Evolutionary conservation across 805 yeast species (phyloP), one percentile per base, ranked within the genome.

Genomic region (Sugiyamaella lignohabitans): DNA sequence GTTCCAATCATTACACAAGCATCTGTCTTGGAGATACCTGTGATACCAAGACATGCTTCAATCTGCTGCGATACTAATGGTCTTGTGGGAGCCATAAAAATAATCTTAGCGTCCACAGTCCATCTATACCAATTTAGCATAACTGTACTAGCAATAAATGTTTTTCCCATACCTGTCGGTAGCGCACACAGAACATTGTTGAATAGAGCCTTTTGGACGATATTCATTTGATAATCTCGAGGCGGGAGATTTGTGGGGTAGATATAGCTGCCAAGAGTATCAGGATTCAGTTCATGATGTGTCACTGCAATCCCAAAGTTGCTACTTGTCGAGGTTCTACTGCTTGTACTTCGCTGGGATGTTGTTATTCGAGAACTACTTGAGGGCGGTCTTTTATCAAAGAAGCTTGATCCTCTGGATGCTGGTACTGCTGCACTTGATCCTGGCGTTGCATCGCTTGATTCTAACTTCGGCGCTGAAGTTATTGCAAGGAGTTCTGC

Each of bases 91-190:
- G 99, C 98, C 82, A 91, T 82, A 63, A 93, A 93, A 1, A 94
- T 77, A 54, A 93, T 79, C 59, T 89, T 93, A 2, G 87, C 79
- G 3, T 66, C 62, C 14, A 76, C 76, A 18, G 89, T 84, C 98
- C 98, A 93, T 42, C 94, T 67, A 55, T 76, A 80, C 66, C 75
- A 93, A 61, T 93, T 93, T 47, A 88, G 71, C 88, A 93, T 93
- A 19, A 91, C 91, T 0, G 95, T 83, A 32, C 94, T 81, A 1
- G 98, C 98, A 59, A 93, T 88, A 53, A 93, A 87, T 0, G 99
- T 93, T 66, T 93, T 93, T 35, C 99, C 99, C 62, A 89, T 71
- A 54, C 99, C 99, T 0, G 99, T 93, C 0, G 99, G 99, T 14
- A 93, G 76, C 0, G 97, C 95, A 60, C 95, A 91, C 20, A 93